Percentiles rank a stretch among this genome's conserved stretches.
Evolutionary conservation across 768 basidiomycete species (phyloP).

Genomic region (Mrakia blollopis): DNA sequence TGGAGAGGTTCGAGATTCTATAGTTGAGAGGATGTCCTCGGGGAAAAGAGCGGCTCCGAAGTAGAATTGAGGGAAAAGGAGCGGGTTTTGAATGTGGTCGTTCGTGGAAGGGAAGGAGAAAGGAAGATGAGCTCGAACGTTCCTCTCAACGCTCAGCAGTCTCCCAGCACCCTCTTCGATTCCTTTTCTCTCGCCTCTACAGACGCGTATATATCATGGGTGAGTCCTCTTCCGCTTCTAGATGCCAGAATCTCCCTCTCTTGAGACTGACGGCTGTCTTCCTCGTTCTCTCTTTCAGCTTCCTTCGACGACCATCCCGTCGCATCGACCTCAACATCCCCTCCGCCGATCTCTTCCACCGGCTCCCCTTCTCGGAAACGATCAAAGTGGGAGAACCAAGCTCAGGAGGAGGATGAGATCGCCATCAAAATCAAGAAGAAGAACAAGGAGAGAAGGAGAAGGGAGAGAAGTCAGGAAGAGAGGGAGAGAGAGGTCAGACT

Average conservation of each 20-base stretch:
- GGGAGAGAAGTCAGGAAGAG: conserved; percentile 23
- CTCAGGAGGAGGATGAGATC: conserved; percentile 26
- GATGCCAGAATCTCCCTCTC: background rate
- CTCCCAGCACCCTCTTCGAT: background rate
- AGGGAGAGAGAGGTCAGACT: conserved; percentile 20
- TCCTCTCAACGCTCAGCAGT: background rate
- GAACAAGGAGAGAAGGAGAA: conserved; percentile 28
- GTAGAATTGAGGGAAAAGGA: no score
- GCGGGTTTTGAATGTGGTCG: no score
- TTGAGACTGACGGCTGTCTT: background rate
- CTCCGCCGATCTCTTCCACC: background rate
- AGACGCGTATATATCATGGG: background rate
- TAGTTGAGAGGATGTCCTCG: no score
- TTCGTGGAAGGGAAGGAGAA: background rate
- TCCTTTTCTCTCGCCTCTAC: background rate
- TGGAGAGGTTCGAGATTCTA: no score
- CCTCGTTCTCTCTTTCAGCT: background rate
- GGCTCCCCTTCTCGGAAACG: conserved; percentile 21
- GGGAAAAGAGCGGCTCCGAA: no score
- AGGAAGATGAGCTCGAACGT: background rate
- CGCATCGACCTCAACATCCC: conserved; percentile 1
- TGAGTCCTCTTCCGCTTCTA: background rate
- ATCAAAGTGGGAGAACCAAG: conserved; percentile 28
- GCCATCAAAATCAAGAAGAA: conserved; percentile 28
- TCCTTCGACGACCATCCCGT: conserved; percentile 1